phyloP scores from a whole-genome alignment of 805 yeast species.

The Clavispora carvajalis region DNA sequence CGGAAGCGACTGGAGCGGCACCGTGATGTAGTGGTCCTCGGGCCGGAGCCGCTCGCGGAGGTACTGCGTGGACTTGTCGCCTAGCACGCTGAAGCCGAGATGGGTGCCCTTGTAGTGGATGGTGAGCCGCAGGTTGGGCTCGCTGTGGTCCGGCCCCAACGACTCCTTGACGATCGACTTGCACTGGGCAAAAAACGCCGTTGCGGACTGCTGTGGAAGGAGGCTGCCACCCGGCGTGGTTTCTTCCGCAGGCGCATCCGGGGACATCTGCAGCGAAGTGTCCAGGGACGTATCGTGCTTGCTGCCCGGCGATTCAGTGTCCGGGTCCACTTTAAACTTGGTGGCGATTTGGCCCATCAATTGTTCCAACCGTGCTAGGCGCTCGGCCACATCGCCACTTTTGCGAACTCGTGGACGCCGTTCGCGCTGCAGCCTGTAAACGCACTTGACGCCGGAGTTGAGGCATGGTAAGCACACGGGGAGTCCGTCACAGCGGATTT shows the following conservation, averaged over 20 bases:
- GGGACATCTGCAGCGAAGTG: background rate
- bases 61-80: conserved; percentile 7
- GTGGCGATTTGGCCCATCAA: conserved; percentile 2
- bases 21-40: conserved; percentile 6
- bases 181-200: conserved; percentile 7
- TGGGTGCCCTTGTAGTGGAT: conserved; percentile 12
- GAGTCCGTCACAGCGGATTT: conserved; percentile 3
- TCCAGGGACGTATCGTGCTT: background rate
- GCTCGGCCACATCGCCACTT: background rate
- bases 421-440: conserved; percentile 8
- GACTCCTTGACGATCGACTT: conserved; percentile 6
- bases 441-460: conserved; percentile 5
- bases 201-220: background rate
- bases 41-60: conserved; percentile 6
- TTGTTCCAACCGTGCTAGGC: conserved; percentile 3
- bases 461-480: background rate
- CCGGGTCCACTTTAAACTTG: conserved; percentile 1
- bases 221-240: background rate
- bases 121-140: background rate
- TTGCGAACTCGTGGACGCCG: conserved; percentile 3
- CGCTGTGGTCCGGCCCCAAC: background rate
- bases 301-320: too few relatives aligned
- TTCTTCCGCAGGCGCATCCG: background rate
- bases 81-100: conserved; percentile 10
- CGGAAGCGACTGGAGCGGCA: conserved; percentile 11